Evolutionary conservation across 2,329 filamentous ascomycete genomes (phyloP).

Genomic region (Phyllosticta capitalensis): DNA sequence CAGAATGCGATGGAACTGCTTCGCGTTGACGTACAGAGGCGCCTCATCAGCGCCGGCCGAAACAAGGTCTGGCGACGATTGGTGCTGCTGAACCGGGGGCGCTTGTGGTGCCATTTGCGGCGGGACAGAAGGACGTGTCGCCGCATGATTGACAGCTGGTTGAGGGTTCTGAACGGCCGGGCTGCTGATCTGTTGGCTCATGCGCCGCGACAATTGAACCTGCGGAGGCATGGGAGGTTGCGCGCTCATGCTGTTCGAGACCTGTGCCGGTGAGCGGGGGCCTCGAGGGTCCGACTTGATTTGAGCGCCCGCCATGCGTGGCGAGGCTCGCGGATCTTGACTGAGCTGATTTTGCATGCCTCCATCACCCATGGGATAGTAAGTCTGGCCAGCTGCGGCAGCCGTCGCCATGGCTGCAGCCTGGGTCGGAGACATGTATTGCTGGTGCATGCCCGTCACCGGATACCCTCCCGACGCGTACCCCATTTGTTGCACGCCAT

Average conservation of each 20-base stretch:
- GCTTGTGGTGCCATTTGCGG: constrained; percentile 47
- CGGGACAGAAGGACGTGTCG: constrained; percentile 37
- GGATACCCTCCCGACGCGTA: constrained; percentile 70
- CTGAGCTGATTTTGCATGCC: constrained; percentile 51
- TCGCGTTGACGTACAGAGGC: constrained; percentile 94
- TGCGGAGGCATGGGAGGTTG: constrained; percentile 25
- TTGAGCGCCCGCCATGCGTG: constrained; percentile 59
- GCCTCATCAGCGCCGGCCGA: constrained; percentile 71
- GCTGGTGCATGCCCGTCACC: constrained; percentile 61
- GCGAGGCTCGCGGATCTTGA: constrained; percentile 54
- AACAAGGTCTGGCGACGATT: constrained; percentile 72
- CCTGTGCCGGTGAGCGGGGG: constrained; percentile 67
- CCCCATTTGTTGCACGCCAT: constrained; percentile 59
- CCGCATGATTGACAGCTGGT: constrained; percentile 63
- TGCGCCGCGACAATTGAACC: constrained; percentile 30
- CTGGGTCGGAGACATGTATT: constrained; percentile 80
- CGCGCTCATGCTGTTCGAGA: constrained; percentile 48
- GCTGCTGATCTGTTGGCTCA: constrained; percentile 33
- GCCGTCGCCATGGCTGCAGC: constrained; percentile 92
- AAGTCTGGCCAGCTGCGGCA: constrained; percentile 73
- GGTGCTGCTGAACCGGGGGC: constrained; percentile 55
- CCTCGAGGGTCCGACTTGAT: constrained; percentile 61
- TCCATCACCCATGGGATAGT: constrained; percentile 64
- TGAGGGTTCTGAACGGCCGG: constrained; percentile 56
- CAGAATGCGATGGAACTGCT: constrained; percentile 94